Base-by-base conservation (phyloP, 2,329 filamentous ascomycete genomes). In the Colletotrichum lini region DNA sequence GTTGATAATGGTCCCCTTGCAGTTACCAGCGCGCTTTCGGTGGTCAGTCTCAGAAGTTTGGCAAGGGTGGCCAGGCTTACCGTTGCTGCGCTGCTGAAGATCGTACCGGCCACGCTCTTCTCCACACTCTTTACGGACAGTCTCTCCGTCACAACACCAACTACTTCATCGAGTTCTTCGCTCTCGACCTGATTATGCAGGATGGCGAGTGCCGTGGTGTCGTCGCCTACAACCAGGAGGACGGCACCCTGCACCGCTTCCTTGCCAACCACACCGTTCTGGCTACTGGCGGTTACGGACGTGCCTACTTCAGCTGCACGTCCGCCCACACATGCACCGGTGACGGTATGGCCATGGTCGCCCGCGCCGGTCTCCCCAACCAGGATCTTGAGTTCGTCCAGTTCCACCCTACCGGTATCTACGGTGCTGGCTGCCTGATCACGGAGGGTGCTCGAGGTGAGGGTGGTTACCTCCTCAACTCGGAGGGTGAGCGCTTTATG, bases 151-250 rank as follows among this genome's bases (percentile, higher is more conserved):
- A 98, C 89, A 98, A 98, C 89, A 98, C 96, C 80, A 98, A 98
- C 88, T 99, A 98, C 90, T 98, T 99, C 86, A 98, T 99, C 83
- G 96, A 98, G 85, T 98, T 95, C 89, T 99, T 98, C 83, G 96
- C 95, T 78, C 90, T 97, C 76, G 96, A 98, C 82, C 87, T 98
- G 84, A 93, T 99, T 79, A 98, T 98, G 96, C 93, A 98, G 86
- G 94, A 97, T 79, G 96, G 96, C 73, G 93, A 96, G 84, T 98
- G 96, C 88, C 95, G 95, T 77, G 96, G 96, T 90, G 94, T 98
- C 76, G 89, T 98, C 76, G 96, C 96, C 72, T 98, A 98, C 86
- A 98, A 98, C 90, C 95, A 98, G 86, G 96, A 99, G 86, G 96
- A 99, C 80, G 96, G 96, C 75, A 98, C 96, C 42, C 91, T 98